These are phyloP conservation scores for Astragalus glycyphyllos DNA, from an alignment of 306 rosid genomes.

Conservation along the genomic window DNA sequence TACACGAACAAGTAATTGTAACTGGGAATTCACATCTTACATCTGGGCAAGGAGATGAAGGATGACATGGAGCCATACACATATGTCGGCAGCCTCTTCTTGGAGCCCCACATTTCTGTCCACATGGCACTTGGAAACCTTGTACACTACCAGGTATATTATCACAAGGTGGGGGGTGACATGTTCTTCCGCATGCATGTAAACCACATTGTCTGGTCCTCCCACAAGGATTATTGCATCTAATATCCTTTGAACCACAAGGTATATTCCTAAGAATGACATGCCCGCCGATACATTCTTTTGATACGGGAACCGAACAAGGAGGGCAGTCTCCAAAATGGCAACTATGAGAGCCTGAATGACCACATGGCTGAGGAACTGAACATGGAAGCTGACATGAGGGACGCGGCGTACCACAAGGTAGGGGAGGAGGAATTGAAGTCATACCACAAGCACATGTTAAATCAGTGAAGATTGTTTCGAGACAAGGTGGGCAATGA, in stretches of 20 bases:
- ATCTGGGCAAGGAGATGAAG: conserved; percentile 77
- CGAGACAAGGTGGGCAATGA: conserved; percentile 92
- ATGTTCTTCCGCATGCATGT: conserved; percentile 87
- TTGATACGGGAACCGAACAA: conserved; percentile 91
- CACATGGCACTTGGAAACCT: conserved; percentile 70
- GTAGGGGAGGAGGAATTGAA: conserved; percentile 86
- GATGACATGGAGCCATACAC: conserved; percentile 86
- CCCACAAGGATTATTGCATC: conserved; percentile 92
- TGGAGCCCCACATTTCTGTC: conserved; percentile 93
- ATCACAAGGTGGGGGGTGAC: conserved; percentile 86
- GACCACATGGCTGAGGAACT: conserved; percentile 90
- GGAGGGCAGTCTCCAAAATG: conserved; percentile 97
- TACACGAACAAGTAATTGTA: conserved; percentile 82
- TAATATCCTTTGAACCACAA: conserved; percentile 90
- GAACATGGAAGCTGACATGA: conserved; percentile 88
- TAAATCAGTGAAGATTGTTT: conserved; percentile 87
- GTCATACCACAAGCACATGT: conserved; percentile 88
- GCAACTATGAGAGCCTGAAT: conserved; percentile 87
- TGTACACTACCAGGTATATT: conserved; percentile 44
- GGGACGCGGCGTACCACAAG: conserved; percentile 87
- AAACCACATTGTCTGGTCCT: conserved; percentile 89
- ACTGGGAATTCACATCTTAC: conserved; percentile 68
- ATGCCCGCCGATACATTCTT: conserved; percentile 94
- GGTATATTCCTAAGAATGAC: conserved; percentile 92
- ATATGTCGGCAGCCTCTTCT: conserved; percentile 90